These are phyloP conservation scores for Blastobotrys ciferrii DNA, from an alignment of 1,139 yeast species.

Conservation along the genomic window DNA sequence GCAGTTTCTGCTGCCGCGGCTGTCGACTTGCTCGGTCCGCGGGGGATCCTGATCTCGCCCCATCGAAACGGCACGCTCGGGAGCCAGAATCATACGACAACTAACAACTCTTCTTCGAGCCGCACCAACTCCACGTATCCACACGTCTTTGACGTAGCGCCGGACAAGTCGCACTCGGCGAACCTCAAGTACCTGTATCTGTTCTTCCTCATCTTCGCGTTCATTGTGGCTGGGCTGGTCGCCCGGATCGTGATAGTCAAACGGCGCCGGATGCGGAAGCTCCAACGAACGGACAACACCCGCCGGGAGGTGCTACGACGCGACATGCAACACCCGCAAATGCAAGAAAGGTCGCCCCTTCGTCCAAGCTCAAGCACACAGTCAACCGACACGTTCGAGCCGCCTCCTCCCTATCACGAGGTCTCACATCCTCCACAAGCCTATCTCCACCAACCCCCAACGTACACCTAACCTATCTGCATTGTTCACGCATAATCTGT, in stretches of 20 bases:
- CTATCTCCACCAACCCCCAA: neutral
- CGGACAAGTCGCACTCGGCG: constrained; percentile 14
- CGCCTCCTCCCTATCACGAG: constrained; percentile 9
- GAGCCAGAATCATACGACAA: neutral
- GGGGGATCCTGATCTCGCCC: constrained; percentile 7
- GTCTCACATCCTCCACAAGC: neutral
- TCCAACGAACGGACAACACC: constrained; percentile 22
- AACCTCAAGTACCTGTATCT: constrained; percentile 29
- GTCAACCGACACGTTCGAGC: neutral
- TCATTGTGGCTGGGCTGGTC: constrained; percentile 28
- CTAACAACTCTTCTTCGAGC: neutral
- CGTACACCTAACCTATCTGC: neutral
- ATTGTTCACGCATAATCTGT: neutral
- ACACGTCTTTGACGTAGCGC: constrained; percentile 14
- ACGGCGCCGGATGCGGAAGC: constrained; percentile 25
- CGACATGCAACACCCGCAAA: constrained; percentile 22
- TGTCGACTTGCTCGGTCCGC: neutral
- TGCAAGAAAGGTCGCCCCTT: neutral
- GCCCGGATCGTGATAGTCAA: constrained; percentile 26
- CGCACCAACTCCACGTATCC: constrained; percentile 14
- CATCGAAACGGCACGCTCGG: constrained; percentile 11
- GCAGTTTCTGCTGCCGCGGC: neutral
- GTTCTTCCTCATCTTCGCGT: constrained; percentile 28
- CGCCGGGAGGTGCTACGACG: constrained; percentile 30
- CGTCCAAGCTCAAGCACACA: neutral